phyloP scores from a whole-genome alignment of 1,284 basidiomycete species.

The Coniferiporia weirii region DNA sequence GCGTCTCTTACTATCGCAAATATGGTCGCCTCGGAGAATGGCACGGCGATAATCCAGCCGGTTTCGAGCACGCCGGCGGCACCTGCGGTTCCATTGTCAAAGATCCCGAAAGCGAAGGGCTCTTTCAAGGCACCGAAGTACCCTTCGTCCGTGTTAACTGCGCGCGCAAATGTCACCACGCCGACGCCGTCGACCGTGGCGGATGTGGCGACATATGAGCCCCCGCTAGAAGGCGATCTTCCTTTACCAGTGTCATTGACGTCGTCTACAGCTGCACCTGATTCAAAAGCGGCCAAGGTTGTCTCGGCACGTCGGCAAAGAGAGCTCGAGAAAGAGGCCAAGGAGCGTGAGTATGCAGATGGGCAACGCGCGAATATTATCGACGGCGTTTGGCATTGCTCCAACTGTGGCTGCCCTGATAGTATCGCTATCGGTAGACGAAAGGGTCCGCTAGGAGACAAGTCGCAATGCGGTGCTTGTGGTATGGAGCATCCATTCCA shows the following conservation, averaged over 20 bases:
- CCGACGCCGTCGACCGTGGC: conserved; percentile 63
- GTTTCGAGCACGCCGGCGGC: conserved; percentile 36
- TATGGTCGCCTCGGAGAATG: conserved; percentile 80
- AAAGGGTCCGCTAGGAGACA: conserved; percentile 87
- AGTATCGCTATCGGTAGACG: conserved; percentile 75
- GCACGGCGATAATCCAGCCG: conserved; percentile 50
- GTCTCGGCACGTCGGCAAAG: conserved; percentile 58
- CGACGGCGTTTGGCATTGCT: conserved; percentile 87
- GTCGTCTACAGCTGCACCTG: conserved; percentile 33
- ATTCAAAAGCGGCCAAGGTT: conserved; percentile 40
- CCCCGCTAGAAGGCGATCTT: conserved; percentile 53
- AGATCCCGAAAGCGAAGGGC: conserved; percentile 67
- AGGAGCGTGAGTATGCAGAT: conserved; percentile 75
- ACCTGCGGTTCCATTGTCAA: conserved; percentile 36
- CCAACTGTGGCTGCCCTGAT: conserved; percentile 87
- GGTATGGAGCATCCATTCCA: conserved; percentile 48
- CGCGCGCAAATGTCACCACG: conserved; percentile 51
- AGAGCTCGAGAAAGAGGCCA: conserved; percentile 73
- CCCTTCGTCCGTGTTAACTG: conserved; percentile 47
- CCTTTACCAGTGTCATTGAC: conserved; percentile 35
- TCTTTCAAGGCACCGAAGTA: conserved; percentile 67
- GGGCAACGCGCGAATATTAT: conserved; percentile 79
- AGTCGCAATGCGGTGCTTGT: conserved; percentile 87
- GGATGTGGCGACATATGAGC: conserved; percentile 51
- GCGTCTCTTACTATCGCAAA: conserved; percentile 77